Evolutionary conservation across 2,329 filamentous ascomycete species (phyloP).

Genomic region (Fusarium ambrosium): DNA sequence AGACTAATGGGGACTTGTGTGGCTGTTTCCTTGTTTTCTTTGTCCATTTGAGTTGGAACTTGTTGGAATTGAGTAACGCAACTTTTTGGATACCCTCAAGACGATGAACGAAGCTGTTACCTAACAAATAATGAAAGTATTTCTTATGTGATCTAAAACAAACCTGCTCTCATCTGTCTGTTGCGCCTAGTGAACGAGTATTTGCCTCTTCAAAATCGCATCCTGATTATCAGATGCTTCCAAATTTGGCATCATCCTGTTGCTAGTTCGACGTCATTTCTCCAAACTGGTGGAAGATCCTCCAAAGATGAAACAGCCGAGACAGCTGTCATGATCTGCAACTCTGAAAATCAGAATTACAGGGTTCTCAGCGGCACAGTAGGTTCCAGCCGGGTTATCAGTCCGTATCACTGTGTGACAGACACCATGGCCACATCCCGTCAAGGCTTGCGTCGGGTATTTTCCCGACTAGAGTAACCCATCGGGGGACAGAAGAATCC

Average conservation of each 20-base stretch:
- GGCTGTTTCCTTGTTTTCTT: conserved; percentile 37
- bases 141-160: neutral
- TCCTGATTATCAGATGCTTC: neutral
- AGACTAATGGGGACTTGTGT: conserved; percentile 27
- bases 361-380: conserved; percentile 10
- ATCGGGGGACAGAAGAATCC: conserved; percentile 4
- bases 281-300: conserved; percentile 17
- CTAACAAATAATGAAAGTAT: conserved; percentile 19
- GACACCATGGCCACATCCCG: neutral
- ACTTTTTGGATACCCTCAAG: conserved; percentile 24
- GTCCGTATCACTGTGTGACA: neutral
- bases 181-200: neutral
- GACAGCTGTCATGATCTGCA: conserved; percentile 34
- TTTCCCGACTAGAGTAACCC: conserved; percentile 12
- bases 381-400: neutral
- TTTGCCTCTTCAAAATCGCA: neutral
- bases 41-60: conserved; percentile 13
- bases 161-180: neutral
- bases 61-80: conserved; percentile 13
- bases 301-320: conserved; percentile 30
- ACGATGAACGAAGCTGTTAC: conserved; percentile 8
- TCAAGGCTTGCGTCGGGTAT: conserved; percentile 1
- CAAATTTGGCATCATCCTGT: neutral
- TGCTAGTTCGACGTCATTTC: conserved; percentile 29
- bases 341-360: conserved; percentile 4